Evolutionary conservation across 2,329 filamentous ascomycete species (phyloP).

Genomic region (Tolypocladium tundrense): DNA sequence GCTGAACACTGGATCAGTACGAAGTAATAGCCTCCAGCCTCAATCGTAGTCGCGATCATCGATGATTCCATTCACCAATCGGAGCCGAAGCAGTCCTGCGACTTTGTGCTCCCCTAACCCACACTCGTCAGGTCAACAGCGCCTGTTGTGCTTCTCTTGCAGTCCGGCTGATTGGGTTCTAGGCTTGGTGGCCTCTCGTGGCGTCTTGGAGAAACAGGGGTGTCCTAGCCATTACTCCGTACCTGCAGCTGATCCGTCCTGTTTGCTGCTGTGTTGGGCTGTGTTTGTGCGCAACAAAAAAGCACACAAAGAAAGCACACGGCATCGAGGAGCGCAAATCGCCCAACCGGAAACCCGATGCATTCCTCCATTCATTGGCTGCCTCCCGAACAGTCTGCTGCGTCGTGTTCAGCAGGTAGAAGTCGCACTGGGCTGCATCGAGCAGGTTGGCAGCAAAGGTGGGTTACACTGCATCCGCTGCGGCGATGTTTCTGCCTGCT

Average conservation of each 20-base stretch:
- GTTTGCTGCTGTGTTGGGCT: background rate
- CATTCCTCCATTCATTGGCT: background rate
- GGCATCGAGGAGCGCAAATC: background rate
- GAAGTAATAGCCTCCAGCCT: no score
- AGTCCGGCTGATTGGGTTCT: no score
- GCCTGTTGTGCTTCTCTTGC: background rate
- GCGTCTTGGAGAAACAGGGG: background rate
- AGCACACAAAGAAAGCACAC: background rate
- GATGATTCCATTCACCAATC: background rate
- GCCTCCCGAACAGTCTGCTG: background rate
- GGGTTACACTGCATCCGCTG: background rate
- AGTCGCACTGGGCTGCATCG: background rate
- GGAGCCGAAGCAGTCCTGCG: no score
- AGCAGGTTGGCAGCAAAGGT: background rate
- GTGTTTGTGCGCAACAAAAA: background rate
- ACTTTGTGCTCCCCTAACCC: background rate
- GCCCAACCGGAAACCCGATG: background rate
- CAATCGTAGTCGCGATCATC: background rate
- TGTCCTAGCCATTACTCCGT: background rate
- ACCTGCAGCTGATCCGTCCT: background rate
- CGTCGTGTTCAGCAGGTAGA: background rate
- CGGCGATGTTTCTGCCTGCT: background rate
- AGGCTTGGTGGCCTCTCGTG: background rate
- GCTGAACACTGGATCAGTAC: background rate
- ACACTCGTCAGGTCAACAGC: background rate